Conservation (phyloP, 768 basidiomycete genomes). For the Dacryopinax primogenitus region DNA sequence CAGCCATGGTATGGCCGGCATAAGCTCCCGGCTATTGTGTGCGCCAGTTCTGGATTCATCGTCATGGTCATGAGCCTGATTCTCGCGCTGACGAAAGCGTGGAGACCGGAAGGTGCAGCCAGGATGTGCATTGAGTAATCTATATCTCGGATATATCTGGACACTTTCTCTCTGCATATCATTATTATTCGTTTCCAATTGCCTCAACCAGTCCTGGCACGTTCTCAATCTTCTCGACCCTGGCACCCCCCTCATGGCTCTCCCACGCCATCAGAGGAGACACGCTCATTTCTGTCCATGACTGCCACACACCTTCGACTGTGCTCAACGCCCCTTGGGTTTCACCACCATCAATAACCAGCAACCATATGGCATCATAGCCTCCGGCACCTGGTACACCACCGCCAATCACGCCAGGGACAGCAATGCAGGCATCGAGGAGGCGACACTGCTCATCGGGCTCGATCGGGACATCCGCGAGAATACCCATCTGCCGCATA, state of each 20-base stretch:
- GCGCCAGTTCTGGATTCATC: conserved; percentile 57
- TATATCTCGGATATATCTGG: background rate
- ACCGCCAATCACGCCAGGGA: conserved; percentile 80
- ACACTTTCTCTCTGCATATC: background rate
- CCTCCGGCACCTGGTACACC: conserved; percentile 98
- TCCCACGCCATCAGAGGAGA: conserved; percentile 61
- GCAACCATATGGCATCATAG: conserved; percentile 91
- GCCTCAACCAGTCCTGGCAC: conserved; percentile 41
- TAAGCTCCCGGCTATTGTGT: conserved; percentile 63
- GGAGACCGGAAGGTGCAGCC: conserved; percentile 55
- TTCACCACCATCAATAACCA: conserved; percentile 41
- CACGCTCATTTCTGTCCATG: conserved; percentile 48
- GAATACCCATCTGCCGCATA: conserved; percentile 75
- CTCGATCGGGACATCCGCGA: conserved; percentile 75
- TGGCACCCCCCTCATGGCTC: conserved; percentile 52
- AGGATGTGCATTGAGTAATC: conserved; percentile 53
- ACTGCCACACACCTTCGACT: conserved; percentile 57
- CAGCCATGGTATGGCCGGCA: conserved; percentile 53
- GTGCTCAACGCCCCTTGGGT: conserved; percentile 36
- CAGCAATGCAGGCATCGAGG: conserved; percentile 59
- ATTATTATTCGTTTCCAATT: background rate
- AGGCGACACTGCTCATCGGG: conserved; percentile 75
- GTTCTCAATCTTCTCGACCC: conserved; percentile 45
- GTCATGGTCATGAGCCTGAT: conserved; percentile 70
- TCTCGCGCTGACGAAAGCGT: conserved; percentile 64